Percentiles rank a stretch among this genome's conserved stretches.
phyloP scores from a whole-genome alignment of 1,284 basidiomycete genomes.

The Inonotus obliquus region DNA sequence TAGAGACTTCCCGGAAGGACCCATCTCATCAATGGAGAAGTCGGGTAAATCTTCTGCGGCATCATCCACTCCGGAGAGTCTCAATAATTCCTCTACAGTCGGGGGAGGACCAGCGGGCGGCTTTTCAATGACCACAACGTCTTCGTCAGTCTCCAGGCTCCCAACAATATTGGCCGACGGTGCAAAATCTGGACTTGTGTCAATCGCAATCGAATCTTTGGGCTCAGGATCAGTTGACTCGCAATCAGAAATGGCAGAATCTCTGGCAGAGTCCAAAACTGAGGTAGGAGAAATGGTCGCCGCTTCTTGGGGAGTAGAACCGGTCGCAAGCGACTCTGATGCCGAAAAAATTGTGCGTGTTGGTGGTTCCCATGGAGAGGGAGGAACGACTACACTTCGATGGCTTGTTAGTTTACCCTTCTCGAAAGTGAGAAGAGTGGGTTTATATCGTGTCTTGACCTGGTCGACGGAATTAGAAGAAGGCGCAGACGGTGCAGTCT shows the following conservation, averaged over 20 bases:
- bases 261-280: background rate
- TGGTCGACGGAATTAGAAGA: background rate
- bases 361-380: background rate
- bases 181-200: background rate
- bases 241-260: background rate
- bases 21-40: constrained; percentile 7
- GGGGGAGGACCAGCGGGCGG: constrained; percentile 1
- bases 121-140: background rate
- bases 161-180: background rate
- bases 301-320: background rate
- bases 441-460: background rate
- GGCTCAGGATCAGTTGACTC: background rate
- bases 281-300: background rate
- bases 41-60: constrained; percentile 2
- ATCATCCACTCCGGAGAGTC: background rate
- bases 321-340: background rate
- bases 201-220: background rate
- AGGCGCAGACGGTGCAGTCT: background rate
- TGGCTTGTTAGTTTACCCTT: constrained; percentile 13
- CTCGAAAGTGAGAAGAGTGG: constrained; percentile 10
- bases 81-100: constrained; percentile 7
- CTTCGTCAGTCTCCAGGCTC: background rate
- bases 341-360: background rate
- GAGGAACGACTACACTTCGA: background rate
- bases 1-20: background rate